A percentile compares a stretch with the other conserved stretches of the same genome.
Conservation (phyloP, 192 early-diverging fungal genomes). For the Podila horticola region DNA sequence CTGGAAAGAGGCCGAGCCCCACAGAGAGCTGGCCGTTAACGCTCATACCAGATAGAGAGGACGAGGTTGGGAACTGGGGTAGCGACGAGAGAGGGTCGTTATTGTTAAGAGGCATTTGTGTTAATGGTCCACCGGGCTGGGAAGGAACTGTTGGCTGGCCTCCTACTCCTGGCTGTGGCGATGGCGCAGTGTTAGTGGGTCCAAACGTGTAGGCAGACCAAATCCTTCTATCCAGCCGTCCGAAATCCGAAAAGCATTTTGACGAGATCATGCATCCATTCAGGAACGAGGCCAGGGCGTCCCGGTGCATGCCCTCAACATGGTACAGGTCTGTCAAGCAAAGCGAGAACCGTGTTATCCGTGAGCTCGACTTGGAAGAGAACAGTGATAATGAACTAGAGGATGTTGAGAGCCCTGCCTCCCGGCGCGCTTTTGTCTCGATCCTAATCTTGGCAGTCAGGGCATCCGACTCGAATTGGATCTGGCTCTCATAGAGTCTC, state of each 20-base stretch:
- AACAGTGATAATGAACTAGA: not conserved
- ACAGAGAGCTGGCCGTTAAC: not conserved
- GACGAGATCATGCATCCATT: slow-evolving; percentile 41
- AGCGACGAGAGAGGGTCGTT: not conserved
- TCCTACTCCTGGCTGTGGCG: not conserved
- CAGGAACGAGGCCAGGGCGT: slow-evolving; percentile 36
- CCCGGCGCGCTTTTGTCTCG: slow-evolving; percentile 6
- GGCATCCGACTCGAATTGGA: slow-evolving; percentile 28
- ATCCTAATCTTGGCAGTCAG: slow-evolving; percentile 8
- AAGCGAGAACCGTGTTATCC: slow-evolving; percentile 22
- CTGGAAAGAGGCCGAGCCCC: slow-evolving; percentile 1
- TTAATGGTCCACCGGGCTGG: not conserved
- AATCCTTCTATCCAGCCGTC: slow-evolving; percentile 18
- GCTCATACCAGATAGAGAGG: not conserved
- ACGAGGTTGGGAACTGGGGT: not conserved
- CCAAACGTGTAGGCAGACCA: slow-evolving; percentile 26
- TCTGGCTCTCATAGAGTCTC: slow-evolving; percentile 26
- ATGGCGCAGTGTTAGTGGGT: not conserved
- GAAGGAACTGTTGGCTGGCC: slow-evolving; percentile 10
- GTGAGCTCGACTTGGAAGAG: slow-evolving; percentile 15
- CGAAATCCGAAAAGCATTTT: slow-evolving; percentile 25
- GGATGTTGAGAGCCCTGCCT: too few relatives aligned
- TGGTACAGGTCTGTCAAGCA: slow-evolving; percentile 45
- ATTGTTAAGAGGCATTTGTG: not conserved
- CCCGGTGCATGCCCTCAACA: slow-evolving; percentile 31